Evolutionary conservation across 805 yeast species (phyloP).

Genomic region (Nematodospora valgi): DNA sequence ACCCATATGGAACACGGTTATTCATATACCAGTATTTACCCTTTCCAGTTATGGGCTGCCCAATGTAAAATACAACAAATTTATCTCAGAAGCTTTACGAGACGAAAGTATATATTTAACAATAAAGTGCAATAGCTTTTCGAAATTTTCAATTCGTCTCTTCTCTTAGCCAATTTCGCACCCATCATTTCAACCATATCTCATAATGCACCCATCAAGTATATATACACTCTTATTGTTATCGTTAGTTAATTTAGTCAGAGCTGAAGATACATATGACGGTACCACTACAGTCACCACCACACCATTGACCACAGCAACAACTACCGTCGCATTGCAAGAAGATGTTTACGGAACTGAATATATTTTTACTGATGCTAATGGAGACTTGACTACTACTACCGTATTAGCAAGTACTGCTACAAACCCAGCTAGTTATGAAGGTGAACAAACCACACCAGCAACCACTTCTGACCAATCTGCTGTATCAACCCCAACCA

Average conservation of each 20-base stretch:
- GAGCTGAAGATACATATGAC: conserved; percentile 9
- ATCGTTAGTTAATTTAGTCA: not conserved
- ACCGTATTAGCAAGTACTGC: conserved; percentile 13
- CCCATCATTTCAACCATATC: too few species aligned
- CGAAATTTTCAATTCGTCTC: too few species aligned
- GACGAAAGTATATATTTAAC: too few species aligned
- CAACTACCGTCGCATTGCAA: conserved; percentile 25
- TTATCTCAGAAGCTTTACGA: too few species aligned
- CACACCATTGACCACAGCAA: conserved; percentile 28
- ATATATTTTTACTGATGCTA: conserved; percentile 27
- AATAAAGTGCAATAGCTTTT: too few species aligned
- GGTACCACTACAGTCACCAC: conserved; percentile 22
- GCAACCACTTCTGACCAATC: conserved; percentile 1
- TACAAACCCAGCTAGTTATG: not conserved
- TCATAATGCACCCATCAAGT: too few species aligned
- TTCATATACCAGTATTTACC: too few species aligned
- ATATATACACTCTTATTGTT: conserved; percentile 3
- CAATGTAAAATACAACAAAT: too few species aligned
- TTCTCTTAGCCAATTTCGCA: too few species aligned
- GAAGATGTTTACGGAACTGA: conserved; percentile 24
- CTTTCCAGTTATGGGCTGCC: too few species aligned
- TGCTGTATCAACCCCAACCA: not conserved
- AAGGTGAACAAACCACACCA: not conserved
- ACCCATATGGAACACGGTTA: too few species aligned
- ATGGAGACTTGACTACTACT: conserved; percentile 29